Base-by-base conservation (phyloP, 768 basidiomycete genomes). In the Lactarius tabidus region DNA sequence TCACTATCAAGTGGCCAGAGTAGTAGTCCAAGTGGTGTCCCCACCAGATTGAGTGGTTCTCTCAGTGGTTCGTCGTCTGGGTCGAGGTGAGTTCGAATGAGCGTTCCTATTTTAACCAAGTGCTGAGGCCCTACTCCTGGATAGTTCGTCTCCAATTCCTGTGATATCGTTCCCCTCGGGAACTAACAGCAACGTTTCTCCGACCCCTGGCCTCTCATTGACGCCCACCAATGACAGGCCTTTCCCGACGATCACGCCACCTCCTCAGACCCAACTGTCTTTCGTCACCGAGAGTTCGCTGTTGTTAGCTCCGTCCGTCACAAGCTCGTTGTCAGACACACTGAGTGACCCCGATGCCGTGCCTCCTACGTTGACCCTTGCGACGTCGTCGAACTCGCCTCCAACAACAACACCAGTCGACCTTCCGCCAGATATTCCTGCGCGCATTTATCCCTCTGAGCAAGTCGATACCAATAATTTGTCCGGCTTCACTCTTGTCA, bases 361-460 rank as follows among this genome's bases (percentile, higher is more conserved):
- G 2, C 5, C 62, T 5, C 74, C 80, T 1, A 75, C 77, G 12
- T 2, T 71, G 31, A 69, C 76, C 1, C 38, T 77, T 9, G 10
- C 41, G 8, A 66, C 71, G 12, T 60, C 57, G 1, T 56, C 70
- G 17, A 69, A 35, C 28, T 59, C 71, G 6, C n/a, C 70, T 14
- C 59, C 71, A 3, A 70, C 72, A 23, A 74, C 77, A 6, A 61
- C 75, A 1, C 58, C 65, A 3, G 68, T 72, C 14, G 66, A 84
- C 0, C 77, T 91, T 15, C 90, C 91, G 0, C 74, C 79, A 0
- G 81, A 80, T 59, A 75, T 91, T 14, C 88, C 91, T n/a, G 74
- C 69, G 17, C 77, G 81, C 64, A 90, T 93, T 60, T 84, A 78
- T 61, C 84, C 89, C 45, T 31, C 61, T 48, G 71, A 26, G 60